These are phyloP conservation scores for Blastobotrys buckinghamii DNA, from an alignment of 1,139 yeast genomes.

Conservation along the genomic window DNA sequence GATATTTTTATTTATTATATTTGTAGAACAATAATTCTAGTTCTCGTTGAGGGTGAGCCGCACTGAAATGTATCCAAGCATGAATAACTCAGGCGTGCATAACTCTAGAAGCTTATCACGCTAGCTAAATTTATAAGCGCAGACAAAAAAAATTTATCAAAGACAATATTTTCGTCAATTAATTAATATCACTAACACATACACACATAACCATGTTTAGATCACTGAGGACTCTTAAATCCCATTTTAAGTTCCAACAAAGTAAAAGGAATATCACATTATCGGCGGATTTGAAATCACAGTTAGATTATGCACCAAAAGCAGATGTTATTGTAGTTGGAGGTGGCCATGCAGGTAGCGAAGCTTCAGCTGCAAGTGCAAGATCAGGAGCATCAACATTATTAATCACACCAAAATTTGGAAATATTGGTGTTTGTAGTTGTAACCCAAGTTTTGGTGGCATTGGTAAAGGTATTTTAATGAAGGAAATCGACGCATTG, in stretches of 20 bases:
- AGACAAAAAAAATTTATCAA: background rate
- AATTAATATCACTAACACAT: background rate
- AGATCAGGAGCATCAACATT: slow-evolving; percentile 70
- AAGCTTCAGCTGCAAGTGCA: slow-evolving; percentile 93
- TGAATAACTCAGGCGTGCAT: too few relatives aligned
- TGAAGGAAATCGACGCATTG: slow-evolving; percentile 91
- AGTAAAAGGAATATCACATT: background rate
- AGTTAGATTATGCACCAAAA: slow-evolving; percentile 4
- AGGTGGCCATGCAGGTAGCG: slow-evolving; percentile 99
- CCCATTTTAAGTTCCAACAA: background rate
- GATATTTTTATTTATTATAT: background rate
- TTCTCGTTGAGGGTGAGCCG: too few relatives aligned
- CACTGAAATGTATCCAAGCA: too few relatives aligned
- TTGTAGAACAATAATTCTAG: too few relatives aligned
- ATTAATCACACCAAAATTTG: slow-evolving; percentile 67
- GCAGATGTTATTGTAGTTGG: slow-evolving; percentile 82
- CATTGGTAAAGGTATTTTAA: slow-evolving; percentile 90
- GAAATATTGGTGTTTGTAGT: slow-evolving; percentile 87
- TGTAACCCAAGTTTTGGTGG: slow-evolving; percentile 99
- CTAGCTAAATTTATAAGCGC: too few relatives aligned
- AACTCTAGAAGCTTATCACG: too few relatives aligned
- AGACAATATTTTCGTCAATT: background rate
- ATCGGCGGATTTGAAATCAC: slow-evolving; percentile 2
- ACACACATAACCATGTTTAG: background rate
- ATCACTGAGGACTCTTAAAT: background rate